Conservation (phyloP, 2,329 filamentous ascomycete genomes). For the Aspergillus sp. region DNA sequence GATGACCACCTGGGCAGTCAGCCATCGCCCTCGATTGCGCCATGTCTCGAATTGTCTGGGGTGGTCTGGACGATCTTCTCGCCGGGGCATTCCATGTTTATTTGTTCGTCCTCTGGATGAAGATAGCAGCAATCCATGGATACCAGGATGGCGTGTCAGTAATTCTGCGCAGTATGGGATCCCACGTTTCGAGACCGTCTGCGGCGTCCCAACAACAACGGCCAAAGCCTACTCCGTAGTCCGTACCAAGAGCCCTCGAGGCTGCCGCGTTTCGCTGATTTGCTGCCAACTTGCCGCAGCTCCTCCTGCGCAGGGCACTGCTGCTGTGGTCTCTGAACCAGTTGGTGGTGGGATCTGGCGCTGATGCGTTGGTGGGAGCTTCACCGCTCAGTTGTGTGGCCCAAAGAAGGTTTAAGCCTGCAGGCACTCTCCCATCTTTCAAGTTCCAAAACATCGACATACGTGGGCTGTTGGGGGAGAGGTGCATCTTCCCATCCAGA, state of each 20-base stretch:
- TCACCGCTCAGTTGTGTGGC: slow-evolving; percentile 35
- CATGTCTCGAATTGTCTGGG: slow-evolving; percentile 14
- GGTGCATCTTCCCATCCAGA: background rate
- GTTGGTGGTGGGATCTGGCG: slow-evolving; percentile 23
- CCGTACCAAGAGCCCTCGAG: background rate
- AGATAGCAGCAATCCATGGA: slow-evolving; percentile 9
- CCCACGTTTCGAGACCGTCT: background rate
- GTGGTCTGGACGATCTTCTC: slow-evolving; percentile 17
- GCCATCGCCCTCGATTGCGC: slow-evolving; percentile 23
- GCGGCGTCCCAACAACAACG: background rate
- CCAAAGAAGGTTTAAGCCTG: slow-evolving; percentile 36
- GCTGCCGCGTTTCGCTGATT: slow-evolving; percentile 13
- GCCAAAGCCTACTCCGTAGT: background rate
- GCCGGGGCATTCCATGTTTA: slow-evolving; percentile 2
- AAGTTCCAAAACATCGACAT: background rate
- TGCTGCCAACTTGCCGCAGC: slow-evolving; percentile 28
- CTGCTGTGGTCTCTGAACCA: background rate
- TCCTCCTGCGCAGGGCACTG: background rate
- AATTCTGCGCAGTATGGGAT: background rate
- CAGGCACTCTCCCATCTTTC: slow-evolving; percentile 20
- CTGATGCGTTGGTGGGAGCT: slow-evolving; percentile 21
- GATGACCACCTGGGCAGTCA: slow-evolving; percentile 30
- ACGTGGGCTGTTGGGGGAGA: background rate
- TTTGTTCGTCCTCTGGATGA: background rate
- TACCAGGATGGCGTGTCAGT: background rate